Evolutionary conservation across 305 asterid species (phyloP).

Genomic region (Fraxinus nigra): DNA sequence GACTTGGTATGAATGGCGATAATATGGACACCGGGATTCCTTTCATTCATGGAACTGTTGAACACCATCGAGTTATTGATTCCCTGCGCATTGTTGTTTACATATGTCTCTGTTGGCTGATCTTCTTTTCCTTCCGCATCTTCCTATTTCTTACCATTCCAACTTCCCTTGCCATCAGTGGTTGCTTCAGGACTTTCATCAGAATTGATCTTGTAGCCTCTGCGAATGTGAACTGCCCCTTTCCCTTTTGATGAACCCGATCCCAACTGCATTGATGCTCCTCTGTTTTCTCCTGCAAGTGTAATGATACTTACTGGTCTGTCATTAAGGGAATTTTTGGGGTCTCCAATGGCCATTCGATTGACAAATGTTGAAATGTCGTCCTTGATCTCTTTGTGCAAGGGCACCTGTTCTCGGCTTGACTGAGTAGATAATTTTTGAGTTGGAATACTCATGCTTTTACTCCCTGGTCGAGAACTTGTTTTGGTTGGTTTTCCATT

Average conservation of each 20-base stretch:
- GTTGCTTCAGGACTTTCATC: constrained; percentile 42
- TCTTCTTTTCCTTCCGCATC: constrained; percentile 32
- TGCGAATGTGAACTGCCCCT: constrained; percentile 49
- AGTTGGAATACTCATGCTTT: constrained; percentile 16
- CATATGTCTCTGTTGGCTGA: constrained; percentile 43
- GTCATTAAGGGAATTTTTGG: constrained; percentile 28
- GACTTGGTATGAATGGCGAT: constrained; percentile 27
- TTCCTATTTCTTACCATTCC: constrained; percentile 21
- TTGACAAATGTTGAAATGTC: constrained; percentile 41
- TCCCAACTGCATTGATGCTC: constrained; percentile 80
- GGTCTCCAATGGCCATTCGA: constrained; percentile 33
- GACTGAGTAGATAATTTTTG: constrained; percentile 25
- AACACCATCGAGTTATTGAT: constrained; percentile 73
- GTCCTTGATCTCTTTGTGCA: constrained; percentile 42
- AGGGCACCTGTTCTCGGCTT: constrained; percentile 31
- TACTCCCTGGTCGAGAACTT: constrained; percentile 31
- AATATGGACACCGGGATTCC: constrained; percentile 74
- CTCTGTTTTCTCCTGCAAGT: constrained; percentile 89
- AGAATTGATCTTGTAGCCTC: constrained; percentile 65
- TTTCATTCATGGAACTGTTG: constrained; percentile 52
- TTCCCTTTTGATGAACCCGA: constrained; percentile 41
- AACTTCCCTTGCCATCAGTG: constrained; percentile 47
- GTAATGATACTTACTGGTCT: constrained; percentile 59
- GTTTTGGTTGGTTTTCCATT: constrained; percentile 28
- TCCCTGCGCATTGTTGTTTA: constrained; percentile 77